A percentile compares a stretch with the other conserved stretches of the same genome.
These are phyloP conservation scores for Hymenoscyphus occultus DNA, from an alignment of 2,329 filamentous ascomycete species.

Conservation along the genomic window DNA sequence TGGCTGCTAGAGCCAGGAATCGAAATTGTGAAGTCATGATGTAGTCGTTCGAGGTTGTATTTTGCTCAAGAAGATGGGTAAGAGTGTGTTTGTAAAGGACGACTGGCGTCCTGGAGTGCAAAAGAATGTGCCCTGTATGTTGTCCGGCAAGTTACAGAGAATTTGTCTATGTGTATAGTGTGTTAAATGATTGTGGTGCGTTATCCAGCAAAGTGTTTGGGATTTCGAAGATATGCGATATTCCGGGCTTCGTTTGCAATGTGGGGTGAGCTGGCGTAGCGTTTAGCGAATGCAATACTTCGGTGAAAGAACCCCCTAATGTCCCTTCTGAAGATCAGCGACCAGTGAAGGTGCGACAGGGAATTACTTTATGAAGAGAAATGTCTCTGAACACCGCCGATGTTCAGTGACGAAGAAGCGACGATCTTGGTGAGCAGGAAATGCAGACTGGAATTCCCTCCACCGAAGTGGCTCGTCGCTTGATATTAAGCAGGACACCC, in stretches of 20 bases:
- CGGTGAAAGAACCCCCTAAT: not conserved
- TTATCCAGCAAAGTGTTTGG: not conserved
- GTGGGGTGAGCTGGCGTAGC: not conserved
- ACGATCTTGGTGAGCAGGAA: conserved; percentile 5
- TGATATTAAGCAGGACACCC: conserved; percentile 8
- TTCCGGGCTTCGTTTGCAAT: conserved; percentile 6
- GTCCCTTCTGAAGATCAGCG: not conserved
- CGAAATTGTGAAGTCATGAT: conserved; percentile 27
- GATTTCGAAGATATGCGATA: conserved; percentile 2
- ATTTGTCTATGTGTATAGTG: conserved; percentile 11
- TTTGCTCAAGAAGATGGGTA: not conserved
- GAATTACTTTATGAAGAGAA: not conserved
- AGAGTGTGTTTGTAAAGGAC: not conserved
- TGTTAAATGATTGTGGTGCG: conserved; percentile 15
- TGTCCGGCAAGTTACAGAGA: conserved; percentile 29
- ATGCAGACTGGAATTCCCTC: conserved; percentile 3
- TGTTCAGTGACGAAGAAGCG: conserved; percentile 5
- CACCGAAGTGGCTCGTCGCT: conserved; percentile 3
- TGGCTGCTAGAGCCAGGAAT: conserved; percentile 24
- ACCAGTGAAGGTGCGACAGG: not conserved
- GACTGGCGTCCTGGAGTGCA: conserved; percentile 14
- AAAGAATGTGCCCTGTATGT: conserved; percentile 15
- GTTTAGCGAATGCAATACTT: not conserved
- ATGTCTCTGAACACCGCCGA: not conserved
- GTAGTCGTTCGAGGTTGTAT: conserved; percentile 2